Evolutionary conservation across 257 asterid genomes (phyloP), one percentile per base, ranked within the genome.

Genomic region (Nyctanthes arbortristis): DNA sequence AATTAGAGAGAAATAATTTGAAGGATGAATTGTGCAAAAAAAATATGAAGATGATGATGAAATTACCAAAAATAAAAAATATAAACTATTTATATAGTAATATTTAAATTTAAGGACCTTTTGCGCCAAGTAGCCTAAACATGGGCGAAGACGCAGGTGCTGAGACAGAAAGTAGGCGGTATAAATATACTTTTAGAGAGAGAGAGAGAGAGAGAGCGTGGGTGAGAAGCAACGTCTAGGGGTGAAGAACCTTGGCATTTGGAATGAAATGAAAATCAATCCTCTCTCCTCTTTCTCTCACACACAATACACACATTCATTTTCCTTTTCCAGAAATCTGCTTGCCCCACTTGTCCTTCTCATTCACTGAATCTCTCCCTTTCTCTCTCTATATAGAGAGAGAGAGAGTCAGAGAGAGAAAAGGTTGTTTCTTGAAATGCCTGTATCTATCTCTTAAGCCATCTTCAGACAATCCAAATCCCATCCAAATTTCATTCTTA

Each of bases 191-290:
- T n/a, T n/a, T n/a, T n/a, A n/a, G n/a, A n/a, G n/a, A n/a, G n/a
- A n/a, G n/a, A n/a, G n/a, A n/a, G 43, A 36, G 11, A 43, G 28
- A 24, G 24, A 24, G 59, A 7, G 59, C 59, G 59, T 52, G 24
- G 59, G n/a, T 20, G 30, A 52, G 14, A 52, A 52, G 59, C 24
- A 22, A 52, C 28, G 59, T 52, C 59, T 12, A 52, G 59, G 59
- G 59, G 59, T 20, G 59, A 52, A 9, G 59, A 20, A 52, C 59
- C 59, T 52, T 49, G 58, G 58, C 58, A 49, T 49, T 49, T 49
- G 58, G 28, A 49, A 20, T 49, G 25, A 20, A 49, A 13, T 49
- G 25, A 20, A 49, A 13, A 40, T 40, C 11, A 20, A 49, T 20
- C 58, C 27, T 4, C 22, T 47, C 25, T 45, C 20, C 47, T 39